Percentiles rank a stretch among this genome's conserved stretches.
phyloP scores from a whole-genome alignment of 1,139 yeast genomes.

The Saccharomyces hybrid region DNA sequence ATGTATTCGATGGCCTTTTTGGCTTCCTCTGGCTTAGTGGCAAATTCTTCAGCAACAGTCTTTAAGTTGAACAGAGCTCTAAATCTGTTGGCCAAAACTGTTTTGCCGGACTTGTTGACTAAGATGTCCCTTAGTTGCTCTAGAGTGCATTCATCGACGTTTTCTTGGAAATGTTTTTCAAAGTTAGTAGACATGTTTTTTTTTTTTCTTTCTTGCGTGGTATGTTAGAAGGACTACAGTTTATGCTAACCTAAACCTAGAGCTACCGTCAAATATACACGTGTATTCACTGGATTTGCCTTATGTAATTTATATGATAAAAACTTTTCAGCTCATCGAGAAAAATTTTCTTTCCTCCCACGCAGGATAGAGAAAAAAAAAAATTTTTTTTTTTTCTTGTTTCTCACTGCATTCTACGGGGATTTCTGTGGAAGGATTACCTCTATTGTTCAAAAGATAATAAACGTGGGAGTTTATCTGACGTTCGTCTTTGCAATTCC shows the following conservation, averaged over 20 bases:
- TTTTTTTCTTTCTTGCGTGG: background rate
- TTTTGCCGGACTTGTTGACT: slow-evolving; percentile 54
- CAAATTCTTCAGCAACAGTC: slow-evolving; percentile 61
- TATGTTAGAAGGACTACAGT: background rate
- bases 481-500: background rate
- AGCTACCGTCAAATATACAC: background rate
- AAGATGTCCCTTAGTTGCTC: slow-evolving; percentile 68
- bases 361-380: background rate
- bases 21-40: slow-evolving; percentile 42
- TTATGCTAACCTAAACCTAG: background rate
- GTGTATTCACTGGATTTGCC: background rate
- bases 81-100: slow-evolving; percentile 75
- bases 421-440: background rate
- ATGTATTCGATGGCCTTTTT: slow-evolving; percentile 74
- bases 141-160: slow-evolving; percentile 41
- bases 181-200: slow-evolving; percentile 31
- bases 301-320: background rate
- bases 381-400: background rate
- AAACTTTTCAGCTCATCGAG: background rate
- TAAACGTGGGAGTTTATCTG: background rate
- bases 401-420: background rate
- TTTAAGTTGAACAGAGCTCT: slow-evolving; percentile 90
- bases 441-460: background rate
- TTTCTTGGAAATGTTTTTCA: slow-evolving; percentile 31
- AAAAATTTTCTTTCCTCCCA: background rate